phyloP scores from a whole-genome alignment of 192 early-diverging fungal species.

The Coemansia sp. region DNA sequence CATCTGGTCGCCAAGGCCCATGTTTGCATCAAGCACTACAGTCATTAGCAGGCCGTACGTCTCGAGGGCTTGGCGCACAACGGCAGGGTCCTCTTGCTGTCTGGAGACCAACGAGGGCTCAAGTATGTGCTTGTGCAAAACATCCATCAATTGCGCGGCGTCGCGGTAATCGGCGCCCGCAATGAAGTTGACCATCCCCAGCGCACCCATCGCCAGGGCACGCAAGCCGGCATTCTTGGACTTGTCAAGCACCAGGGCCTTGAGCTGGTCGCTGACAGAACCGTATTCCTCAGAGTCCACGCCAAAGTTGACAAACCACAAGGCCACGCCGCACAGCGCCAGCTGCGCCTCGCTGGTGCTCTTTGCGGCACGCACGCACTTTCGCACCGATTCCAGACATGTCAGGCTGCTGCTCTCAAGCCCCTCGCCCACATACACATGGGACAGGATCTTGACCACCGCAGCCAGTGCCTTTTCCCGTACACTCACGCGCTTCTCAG shows the following conservation, averaged over 20 bases:
- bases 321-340: slow-evolving; percentile 25
- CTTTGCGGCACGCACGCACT: slow-evolving; percentile 48
- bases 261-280: slow-evolving; percentile 13
- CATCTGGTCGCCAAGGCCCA: slow-evolving; percentile 24
- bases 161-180: slow-evolving; percentile 35
- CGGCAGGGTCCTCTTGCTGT: neutral
- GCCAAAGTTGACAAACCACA: slow-evolving; percentile 55
- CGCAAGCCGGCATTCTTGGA: slow-evolving; percentile 13
- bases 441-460: slow-evolving; percentile 55
- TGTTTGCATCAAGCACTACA: slow-evolving; percentile 20
- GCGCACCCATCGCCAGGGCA: slow-evolving; percentile 17
- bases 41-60: slow-evolving; percentile 43
- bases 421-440: slow-evolving; percentile 58
- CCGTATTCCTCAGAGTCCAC: slow-evolving; percentile 22
- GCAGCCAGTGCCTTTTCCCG: slow-evolving; percentile 61
- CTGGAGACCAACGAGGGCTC: neutral
- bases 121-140: slow-evolving; percentile 16
- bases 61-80: slow-evolving; percentile 34
- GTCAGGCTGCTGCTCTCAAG: slow-evolving; percentile 58
- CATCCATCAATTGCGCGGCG: slow-evolving; percentile 21
- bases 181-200: slow-evolving; percentile 50
- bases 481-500: slow-evolving; percentile 42
- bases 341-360: slow-evolving; percentile 26
- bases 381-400: slow-evolving; percentile 60
- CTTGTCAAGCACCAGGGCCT: slow-evolving; percentile 11